A percentile compares a stretch with the other conserved stretches of the same genome.
Conservation (phyloP, 768 basidiomycete species). For the Phaeotremella fagi region DNA sequence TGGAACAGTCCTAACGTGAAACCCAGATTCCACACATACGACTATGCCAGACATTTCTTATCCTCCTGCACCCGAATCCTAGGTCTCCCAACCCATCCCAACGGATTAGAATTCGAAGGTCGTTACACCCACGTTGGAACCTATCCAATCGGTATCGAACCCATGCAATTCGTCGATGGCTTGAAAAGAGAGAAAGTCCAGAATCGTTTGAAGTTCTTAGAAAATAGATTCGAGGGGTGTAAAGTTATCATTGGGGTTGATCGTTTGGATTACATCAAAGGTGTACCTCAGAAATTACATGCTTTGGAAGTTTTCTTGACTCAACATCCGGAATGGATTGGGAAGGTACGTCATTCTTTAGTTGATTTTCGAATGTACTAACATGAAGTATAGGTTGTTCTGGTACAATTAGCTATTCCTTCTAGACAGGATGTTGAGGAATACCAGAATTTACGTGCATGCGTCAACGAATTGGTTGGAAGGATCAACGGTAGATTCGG, state of each 20-base stretch:
- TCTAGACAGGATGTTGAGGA: slow-evolving; percentile 98
- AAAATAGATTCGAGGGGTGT: slow-evolving; percentile 85
- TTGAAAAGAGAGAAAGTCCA: slow-evolving; percentile 74
- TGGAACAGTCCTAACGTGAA: background rate
- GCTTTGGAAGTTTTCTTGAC: slow-evolving; percentile 93
- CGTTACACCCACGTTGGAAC: slow-evolving; percentile 95
- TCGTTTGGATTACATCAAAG: slow-evolving; percentile 98
- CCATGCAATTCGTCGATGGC: slow-evolving; percentile 83
- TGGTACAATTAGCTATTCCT: slow-evolving; percentile 94
- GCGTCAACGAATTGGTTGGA: slow-evolving; percentile 95
- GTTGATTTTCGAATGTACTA: slow-evolving; percentile 1
- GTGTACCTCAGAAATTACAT: slow-evolving; percentile 96
- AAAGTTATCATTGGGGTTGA: slow-evolving; percentile 99
- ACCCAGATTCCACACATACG: slow-evolving; percentile 85
- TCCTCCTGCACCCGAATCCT: slow-evolving; percentile 97
- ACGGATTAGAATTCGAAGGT: slow-evolving; percentile 93
- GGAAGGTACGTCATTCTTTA: slow-evolving; percentile 60
- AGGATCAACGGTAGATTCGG: slow-evolving; percentile 98
- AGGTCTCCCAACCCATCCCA: slow-evolving; percentile 91
- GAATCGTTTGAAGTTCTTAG: slow-evolving; percentile 70
- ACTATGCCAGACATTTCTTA: slow-evolving; percentile 98
- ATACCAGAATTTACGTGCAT: slow-evolving; percentile 92
- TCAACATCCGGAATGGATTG: slow-evolving; percentile 99
- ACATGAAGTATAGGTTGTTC: slow-evolving; percentile 63
- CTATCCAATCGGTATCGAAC: slow-evolving; percentile 98